phyloP scores from a whole-genome alignment of 768 basidiomycete genomes.

The Hemileccinum rubropunctum region DNA sequence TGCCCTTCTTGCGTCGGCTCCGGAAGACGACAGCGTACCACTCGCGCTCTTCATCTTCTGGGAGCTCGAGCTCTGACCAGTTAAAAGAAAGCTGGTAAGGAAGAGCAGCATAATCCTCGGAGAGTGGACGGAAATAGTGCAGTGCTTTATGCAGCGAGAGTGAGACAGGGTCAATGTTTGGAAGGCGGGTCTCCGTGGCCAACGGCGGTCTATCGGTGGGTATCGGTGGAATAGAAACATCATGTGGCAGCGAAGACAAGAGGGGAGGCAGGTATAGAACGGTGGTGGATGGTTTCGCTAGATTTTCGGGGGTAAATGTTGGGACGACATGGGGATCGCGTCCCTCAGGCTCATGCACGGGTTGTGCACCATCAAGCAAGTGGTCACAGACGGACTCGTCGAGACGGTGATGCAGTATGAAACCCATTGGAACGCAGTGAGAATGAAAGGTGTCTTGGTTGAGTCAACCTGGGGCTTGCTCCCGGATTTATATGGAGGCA shows the following conservation, averaged over 20 bases:
- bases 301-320: constrained; percentile 40
- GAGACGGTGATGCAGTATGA: constrained; percentile 4
- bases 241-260: constrained; percentile 68
- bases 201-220: constrained; percentile 41
- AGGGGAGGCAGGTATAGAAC: constrained; percentile 84
- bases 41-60: constrained; percentile 69
- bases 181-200: constrained; percentile 71
- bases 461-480: not conserved
- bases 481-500: constrained; percentile 6
- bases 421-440: constrained; percentile 16
- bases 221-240: constrained; percentile 28
- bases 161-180: constrained; percentile 82
- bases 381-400: not conserved
- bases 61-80: constrained; percentile 71
- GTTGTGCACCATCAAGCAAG: not conserved
- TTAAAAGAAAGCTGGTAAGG: constrained; percentile 84
- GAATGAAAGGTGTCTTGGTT: not conserved
- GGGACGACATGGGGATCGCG: constrained; percentile 58
- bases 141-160: constrained; percentile 83
- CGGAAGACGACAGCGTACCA: constrained; percentile 95
- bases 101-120: constrained; percentile 54
- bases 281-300: constrained; percentile 39
- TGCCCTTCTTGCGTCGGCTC: constrained; percentile 68
- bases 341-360: constrained; percentile 3
- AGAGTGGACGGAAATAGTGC: constrained; percentile 67